Percentiles rank a stretch among this genome's conserved stretches.
Conservation (phyloP, 2,329 filamentous ascomycete species). For the Emmonsiellopsis sp. region DNA sequence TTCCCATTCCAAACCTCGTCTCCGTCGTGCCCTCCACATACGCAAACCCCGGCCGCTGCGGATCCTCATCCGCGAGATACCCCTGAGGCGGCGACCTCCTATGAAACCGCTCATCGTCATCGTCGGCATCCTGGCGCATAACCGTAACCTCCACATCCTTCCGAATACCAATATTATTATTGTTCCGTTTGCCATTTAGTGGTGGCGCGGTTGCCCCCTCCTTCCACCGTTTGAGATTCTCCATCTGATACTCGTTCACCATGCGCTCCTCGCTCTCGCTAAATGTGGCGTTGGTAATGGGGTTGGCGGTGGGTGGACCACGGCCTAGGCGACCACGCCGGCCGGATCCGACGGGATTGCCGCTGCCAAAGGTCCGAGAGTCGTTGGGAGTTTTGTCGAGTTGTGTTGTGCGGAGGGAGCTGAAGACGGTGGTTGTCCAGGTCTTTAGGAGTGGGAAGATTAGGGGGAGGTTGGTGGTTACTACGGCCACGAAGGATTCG, state of each 20-base stretch:
- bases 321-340: neutral
- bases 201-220: no score
- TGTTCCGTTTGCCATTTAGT: no score
- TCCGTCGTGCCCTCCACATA: no score
- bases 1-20: no score
- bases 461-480: conserved; percentile 36
- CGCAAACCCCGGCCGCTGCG: no score
- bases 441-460: neutral
- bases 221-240: neutral
- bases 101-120: no score
- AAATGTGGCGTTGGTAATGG: neutral
- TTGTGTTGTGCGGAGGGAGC: neutral
- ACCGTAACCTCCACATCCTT: no score
- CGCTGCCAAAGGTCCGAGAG: neutral
- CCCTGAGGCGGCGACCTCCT: no score
- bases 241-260: neutral
- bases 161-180: no score
- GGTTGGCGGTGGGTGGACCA: neutral
- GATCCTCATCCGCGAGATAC: no score
- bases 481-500: conserved; percentile 38
- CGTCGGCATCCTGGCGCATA: no score
- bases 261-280: conserved; percentile 2
- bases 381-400: neutral
- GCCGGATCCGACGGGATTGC: neutral
- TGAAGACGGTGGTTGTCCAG: neutral